phyloP scores from a whole-genome alignment of 1,139 yeast genomes.

The Tardiomyces blankii region DNA sequence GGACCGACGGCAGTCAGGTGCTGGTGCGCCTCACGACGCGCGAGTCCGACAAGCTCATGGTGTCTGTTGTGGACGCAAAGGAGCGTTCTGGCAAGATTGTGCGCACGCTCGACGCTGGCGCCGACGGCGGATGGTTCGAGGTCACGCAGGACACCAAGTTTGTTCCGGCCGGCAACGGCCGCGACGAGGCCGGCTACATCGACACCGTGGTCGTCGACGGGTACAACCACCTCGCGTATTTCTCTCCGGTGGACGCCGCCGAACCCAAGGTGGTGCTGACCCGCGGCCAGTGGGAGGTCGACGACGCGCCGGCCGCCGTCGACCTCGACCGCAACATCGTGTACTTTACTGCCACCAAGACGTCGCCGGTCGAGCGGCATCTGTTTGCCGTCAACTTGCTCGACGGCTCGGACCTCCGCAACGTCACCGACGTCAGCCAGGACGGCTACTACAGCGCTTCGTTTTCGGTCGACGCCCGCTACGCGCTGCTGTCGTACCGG shows the following conservation, averaged over 20 bases:
- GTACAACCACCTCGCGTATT: slow-evolving; percentile 59
- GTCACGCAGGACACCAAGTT: slow-evolving; percentile 60
- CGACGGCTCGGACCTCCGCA: slow-evolving; percentile 33
- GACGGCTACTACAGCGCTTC: slow-evolving; percentile 64
- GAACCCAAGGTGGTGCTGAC: slow-evolving; percentile 44
- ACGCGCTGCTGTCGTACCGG: slow-evolving; percentile 38
- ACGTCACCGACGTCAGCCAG: slow-evolving; percentile 37
- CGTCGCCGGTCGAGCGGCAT: slow-evolving; percentile 47
- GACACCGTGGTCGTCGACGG: slow-evolving; percentile 63
- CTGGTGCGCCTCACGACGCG: slow-evolving; percentile 64
- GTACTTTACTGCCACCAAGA: slow-evolving; percentile 53
- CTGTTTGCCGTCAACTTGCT: slow-evolving; percentile 35
- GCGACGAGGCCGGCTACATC: slow-evolving; percentile 47
- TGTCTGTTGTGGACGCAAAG: slow-evolving; percentile 40
- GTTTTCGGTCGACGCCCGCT: slow-evolving; percentile 49
- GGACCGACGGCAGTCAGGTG: slow-evolving; percentile 50
- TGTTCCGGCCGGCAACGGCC: slow-evolving; percentile 49
- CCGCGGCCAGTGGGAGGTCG: slow-evolving; percentile 58
- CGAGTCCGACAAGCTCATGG: slow-evolving; percentile 48
- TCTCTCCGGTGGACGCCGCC: slow-evolving; percentile 35
- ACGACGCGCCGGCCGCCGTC: slow-evolving; percentile 44
- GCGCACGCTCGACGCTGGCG: slow-evolving; percentile 36
- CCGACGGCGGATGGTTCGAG: slow-evolving; percentile 68
- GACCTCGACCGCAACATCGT: slow-evolving; percentile 41
- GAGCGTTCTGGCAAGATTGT: slow-evolving; percentile 29